phyloP scores from a whole-genome alignment of 495 filamentous ascomycete species.

The Aspergillus incahuasiensis region DNA sequence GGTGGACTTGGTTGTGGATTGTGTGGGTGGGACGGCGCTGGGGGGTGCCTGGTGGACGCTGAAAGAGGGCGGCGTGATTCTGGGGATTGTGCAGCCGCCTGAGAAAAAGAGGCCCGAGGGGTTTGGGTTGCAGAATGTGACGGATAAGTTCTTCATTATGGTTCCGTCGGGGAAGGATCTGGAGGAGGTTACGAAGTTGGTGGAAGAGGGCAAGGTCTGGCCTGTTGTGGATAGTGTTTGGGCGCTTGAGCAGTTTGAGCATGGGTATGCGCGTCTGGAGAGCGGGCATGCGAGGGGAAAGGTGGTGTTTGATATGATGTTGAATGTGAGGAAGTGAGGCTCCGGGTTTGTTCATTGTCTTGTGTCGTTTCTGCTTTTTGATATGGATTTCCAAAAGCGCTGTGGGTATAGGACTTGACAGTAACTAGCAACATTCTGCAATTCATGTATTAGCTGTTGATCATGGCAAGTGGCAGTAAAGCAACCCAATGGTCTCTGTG shows the following conservation, averaged over 20 bases:
- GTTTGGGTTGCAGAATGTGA: conserved; percentile 21
- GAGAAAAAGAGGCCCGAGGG: conserved; percentile 35
- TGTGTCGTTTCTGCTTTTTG: neutral
- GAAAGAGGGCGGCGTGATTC: conserved; percentile 36
- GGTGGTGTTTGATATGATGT: conserved; percentile 32
- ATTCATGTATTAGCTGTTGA: neutral
- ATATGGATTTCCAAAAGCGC: too few species aligned
- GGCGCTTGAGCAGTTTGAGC: conserved; percentile 39
- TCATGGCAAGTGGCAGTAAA: neutral
- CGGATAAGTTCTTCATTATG: conserved; percentile 44
- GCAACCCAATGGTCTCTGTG: too few species aligned
- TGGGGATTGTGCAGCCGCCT: conserved; percentile 51
- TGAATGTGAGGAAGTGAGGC: conserved; percentile 11
- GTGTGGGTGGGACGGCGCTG: conserved; percentile 41
- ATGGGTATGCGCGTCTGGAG: conserved; percentile 42
- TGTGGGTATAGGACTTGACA: too few species aligned
- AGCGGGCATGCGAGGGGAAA: conserved; percentile 39
- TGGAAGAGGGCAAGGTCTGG: conserved; percentile 37
- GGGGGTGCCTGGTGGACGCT: conserved; percentile 44
- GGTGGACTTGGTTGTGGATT: conserved; percentile 52
- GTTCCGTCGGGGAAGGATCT: conserved; percentile 36
- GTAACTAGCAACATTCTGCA: too few species aligned
- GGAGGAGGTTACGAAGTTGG: conserved; percentile 35
- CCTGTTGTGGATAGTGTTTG: conserved; percentile 46
- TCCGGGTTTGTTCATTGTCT: too few species aligned